These are phyloP conservation scores for Ilex aquifolium DNA, from an alignment of 257 asterid genomes.

Conservation along the genomic window DNA sequence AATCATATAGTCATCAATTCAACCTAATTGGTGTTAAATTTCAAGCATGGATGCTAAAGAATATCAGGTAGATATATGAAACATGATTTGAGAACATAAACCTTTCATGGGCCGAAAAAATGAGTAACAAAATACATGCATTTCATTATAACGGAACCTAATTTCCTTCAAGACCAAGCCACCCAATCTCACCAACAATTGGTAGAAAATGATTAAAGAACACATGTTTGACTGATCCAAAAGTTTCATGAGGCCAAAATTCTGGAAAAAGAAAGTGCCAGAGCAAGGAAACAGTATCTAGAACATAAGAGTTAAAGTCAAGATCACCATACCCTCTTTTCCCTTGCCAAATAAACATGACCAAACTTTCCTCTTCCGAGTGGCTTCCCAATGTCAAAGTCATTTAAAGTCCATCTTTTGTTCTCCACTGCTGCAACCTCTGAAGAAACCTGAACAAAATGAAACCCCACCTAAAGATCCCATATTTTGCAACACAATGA, in stretches of 20 bases:
- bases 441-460: constrained; percentile 35
- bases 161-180: neutral
- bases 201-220: no score
- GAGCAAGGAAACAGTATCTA: no score
- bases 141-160: no score
- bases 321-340: constrained; percentile 55
- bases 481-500: neutral
- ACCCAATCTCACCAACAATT: no score
- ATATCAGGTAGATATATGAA: no score
- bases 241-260: no score
- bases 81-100: no score
- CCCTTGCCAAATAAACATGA: constrained; percentile 81
- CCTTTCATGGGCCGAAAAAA: no score
- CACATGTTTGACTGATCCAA: no score
- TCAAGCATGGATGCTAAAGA: no score
- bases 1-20: neutral
- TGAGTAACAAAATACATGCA: no score
- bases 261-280: neutral
- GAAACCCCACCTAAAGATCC: constrained; percentile 3
- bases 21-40: no score
- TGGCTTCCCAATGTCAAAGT: constrained; percentile 89
- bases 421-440: constrained; percentile 51
- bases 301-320: neutral
- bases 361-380: constrained; percentile 94
- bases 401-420: constrained; percentile 68